Percentiles rank a stretch among this genome's conserved stretches.
phyloP scores from a whole-genome alignment of 2,329 filamentous ascomycete genomes.

The Cladophialophora carrionii region DNA sequence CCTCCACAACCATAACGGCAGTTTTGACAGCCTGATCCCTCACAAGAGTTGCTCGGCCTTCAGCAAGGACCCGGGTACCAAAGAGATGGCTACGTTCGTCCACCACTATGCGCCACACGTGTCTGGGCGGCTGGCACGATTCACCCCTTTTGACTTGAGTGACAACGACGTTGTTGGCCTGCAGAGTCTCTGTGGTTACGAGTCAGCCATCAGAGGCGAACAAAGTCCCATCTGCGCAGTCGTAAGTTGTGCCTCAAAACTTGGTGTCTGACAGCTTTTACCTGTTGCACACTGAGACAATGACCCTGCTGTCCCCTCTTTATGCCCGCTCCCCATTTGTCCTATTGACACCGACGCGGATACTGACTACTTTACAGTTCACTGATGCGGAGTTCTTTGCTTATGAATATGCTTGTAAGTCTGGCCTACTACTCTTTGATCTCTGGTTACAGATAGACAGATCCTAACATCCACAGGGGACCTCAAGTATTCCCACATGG shows the following conservation, averaged over 20 bases:
- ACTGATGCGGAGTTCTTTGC: conserved; percentile 59
- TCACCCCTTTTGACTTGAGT: conserved; percentile 54
- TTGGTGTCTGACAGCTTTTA: neutral
- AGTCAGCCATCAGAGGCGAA: conserved; percentile 67
- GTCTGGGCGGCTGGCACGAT: conserved; percentile 25
- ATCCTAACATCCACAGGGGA: conserved; percentile 41
- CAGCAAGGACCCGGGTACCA: conserved; percentile 29
- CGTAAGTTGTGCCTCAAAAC: neutral
- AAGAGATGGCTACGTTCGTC: conserved; percentile 31
- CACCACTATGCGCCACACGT: conserved; percentile 23
- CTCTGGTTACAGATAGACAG: neutral
- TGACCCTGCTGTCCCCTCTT: neutral
- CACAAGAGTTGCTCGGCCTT: conserved; percentile 33
- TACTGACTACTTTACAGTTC: conserved; percentile 43
- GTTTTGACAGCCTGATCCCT: conserved; percentile 28
- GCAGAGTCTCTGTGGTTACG: conserved; percentile 72
- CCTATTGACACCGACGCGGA: neutral
- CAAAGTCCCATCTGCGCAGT: conserved; percentile 63
- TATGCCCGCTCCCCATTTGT: neutral
- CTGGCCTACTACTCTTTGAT: neutral
- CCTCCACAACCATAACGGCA: conserved; percentile 28
- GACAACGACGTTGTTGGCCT: conserved; percentile 60
- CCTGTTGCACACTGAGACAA: no score
- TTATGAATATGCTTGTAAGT: conserved; percentile 54
- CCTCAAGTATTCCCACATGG: conserved; percentile 63